A percentile compares a stretch with the other conserved stretches of the same genome.
phyloP scores from a whole-genome alignment of 495 filamentous ascomycete species.

The Penicillium nucicola region DNA sequence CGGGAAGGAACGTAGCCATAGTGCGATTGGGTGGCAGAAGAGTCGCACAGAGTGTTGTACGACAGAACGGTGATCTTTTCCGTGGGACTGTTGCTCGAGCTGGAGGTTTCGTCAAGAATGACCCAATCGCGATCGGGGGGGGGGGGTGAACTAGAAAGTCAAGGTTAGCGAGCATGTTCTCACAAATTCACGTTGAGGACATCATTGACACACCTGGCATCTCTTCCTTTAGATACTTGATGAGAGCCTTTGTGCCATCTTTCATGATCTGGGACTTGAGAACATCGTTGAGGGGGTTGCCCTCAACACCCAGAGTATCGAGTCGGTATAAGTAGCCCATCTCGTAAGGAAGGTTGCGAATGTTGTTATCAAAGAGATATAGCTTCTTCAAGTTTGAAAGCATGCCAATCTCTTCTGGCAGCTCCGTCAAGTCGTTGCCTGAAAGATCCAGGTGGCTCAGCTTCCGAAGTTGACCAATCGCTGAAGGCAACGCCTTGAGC shows the following conservation, averaged over 20 bases:
- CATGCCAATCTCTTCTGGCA: constrained; percentile 95
- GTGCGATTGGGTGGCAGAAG: constrained; percentile 73
- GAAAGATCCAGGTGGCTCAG: constrained; percentile 83
- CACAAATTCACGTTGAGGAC: background rate
- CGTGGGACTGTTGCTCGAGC: constrained; percentile 31
- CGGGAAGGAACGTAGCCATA: constrained; percentile 86
- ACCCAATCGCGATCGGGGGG: constrained; percentile 72
- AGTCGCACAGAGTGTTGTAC: constrained; percentile 94
- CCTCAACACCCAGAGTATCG: constrained; percentile 86
- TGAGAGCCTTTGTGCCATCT: constrained; percentile 78
- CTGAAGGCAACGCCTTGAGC: constrained; percentile 67
- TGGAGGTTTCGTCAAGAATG: constrained; percentile 57
- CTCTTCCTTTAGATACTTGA: constrained; percentile 76
- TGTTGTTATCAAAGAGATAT: constrained; percentile 82
- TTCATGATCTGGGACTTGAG: constrained; percentile 76
- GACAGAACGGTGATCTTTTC: constrained; percentile 76
- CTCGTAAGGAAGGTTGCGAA: constrained; percentile 77
- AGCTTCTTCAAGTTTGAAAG: constrained; percentile 80
- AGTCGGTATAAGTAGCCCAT: constrained; percentile 82
- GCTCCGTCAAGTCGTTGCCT: constrained; percentile 74
- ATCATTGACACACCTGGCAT: constrained; percentile 61
- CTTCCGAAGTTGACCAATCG: constrained; percentile 75
- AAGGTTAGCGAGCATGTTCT: constrained; percentile 11
- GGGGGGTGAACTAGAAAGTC: constrained; percentile 49
- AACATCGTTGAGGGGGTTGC: constrained; percentile 75